Percentiles rank a stretch among this genome's conserved stretches.
These are phyloP conservation scores for Pyricularia sp. DNA, from an alignment of 2,329 filamentous ascomycete genomes.

Conservation along the genomic window DNA sequence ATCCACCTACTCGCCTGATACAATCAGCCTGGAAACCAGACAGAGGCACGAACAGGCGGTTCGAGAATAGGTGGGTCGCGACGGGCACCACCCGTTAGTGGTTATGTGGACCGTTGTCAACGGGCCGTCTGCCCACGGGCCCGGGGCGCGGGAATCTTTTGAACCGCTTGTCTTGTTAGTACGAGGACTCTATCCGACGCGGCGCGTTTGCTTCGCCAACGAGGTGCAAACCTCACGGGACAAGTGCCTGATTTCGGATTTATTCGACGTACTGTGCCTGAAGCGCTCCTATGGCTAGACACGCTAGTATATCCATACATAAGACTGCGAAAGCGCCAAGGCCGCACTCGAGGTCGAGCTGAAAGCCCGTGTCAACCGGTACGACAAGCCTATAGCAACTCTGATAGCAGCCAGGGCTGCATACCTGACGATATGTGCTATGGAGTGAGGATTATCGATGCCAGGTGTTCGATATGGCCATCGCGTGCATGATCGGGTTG, in stretches of 20 bases:
- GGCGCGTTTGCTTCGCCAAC: slow-evolving; percentile 44
- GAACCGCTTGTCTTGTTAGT: slow-evolving; percentile 52
- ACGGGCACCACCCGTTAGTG: slow-evolving; percentile 56
- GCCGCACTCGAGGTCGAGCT: slow-evolving; percentile 27
- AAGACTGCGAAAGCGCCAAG: slow-evolving; percentile 33
- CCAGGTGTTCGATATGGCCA: slow-evolving; percentile 15
- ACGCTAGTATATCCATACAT: slow-evolving; percentile 56
- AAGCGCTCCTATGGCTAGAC: slow-evolving; percentile 22
- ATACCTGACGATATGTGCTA: too few species aligned
- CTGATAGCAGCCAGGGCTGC: slow-evolving; percentile 15
- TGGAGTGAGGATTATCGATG: slow-evolving; percentile 19
- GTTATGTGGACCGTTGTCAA: slow-evolving; percentile 63
- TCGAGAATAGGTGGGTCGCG: slow-evolving; percentile 42
- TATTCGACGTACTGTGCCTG: slow-evolving; percentile 28
- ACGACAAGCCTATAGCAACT: slow-evolving; percentile 43
- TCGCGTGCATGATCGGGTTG: slow-evolving; percentile 16
- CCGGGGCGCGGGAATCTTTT: slow-evolving; percentile 33
- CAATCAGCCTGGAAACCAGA: slow-evolving; percentile 9
- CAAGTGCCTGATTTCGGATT: slow-evolving; percentile 35
- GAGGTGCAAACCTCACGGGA: slow-evolving; percentile 48
- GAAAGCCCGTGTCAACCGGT: slow-evolving; percentile 25
- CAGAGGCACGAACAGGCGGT: slow-evolving; percentile 12
- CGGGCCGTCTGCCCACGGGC: slow-evolving; percentile 53
- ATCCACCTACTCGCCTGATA: slow-evolving; percentile 11
- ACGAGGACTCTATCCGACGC: slow-evolving; percentile 40